Evolutionary conservation across 140 eudicot species (phyloP), one percentile per base, ranked within the genome.

Genomic region (Anethum foeniculum): DNA sequence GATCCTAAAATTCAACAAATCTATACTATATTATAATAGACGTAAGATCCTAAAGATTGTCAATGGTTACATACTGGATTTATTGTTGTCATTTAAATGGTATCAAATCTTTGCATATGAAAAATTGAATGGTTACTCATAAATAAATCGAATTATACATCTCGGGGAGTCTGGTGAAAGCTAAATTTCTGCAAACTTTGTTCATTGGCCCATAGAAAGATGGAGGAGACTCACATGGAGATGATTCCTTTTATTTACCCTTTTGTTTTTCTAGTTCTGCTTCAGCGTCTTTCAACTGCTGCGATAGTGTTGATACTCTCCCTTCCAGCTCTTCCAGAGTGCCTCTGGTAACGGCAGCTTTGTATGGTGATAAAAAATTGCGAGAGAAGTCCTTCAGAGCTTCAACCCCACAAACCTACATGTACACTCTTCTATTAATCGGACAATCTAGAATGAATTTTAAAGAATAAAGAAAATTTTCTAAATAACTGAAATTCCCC

Each of bases 361-460:
- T 54, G 23, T 89, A 91, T 8, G 96, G 93, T 36, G 86, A 47
- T 60, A 86, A 7, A 77, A 96, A 96, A 54, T 90, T 80, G 58
- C 71, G 76, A 2, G 99, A 93, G 69, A 96, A 96, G 60, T 89
- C 80, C 79, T 85, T 87, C 83, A 96, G 64, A n/a, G 99, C 97
- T 77, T 91, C 93, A 67, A 96, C 87, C 75, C 97, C 99, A 65
- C 96, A 89, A 79, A 95, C 99, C 99, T 95, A 82, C 71, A 7
- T 62, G 10, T 67, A 77, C 84, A 39, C 21, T 18, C 52, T n/a
- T 68, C 9, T 12, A 49, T 84, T 52, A 47, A 30, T n/a, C 49
- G 19, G 44, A 27, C 10, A 15, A 18, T 23, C 56, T 23, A 74
- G 54, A 62, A 10, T 62, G 28, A 60, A 8, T 23, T 23, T n/a